phyloP scores from a whole-genome alignment of 805 yeast species.

The Scheffersomyces amazonensis region DNA sequence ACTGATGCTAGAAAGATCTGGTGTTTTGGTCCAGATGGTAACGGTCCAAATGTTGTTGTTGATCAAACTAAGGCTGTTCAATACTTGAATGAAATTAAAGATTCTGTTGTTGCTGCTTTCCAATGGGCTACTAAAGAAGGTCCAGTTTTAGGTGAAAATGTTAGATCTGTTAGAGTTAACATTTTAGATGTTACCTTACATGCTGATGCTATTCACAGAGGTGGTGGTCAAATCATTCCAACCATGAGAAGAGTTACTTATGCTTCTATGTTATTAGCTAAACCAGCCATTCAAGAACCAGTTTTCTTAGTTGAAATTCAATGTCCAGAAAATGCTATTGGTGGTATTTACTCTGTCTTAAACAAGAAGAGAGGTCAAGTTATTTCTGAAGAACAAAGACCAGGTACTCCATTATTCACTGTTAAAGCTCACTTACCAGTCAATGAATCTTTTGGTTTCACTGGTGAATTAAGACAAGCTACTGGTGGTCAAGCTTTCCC shows the following conservation, averaged over 20 bases:
- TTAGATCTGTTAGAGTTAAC: constrained; percentile 97
- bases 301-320: constrained; percentile 98
- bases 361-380: constrained; percentile 99
- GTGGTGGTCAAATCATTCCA: constrained; percentile 99
- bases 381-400: constrained; percentile 98
- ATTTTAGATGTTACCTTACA: constrained; percentile 98
- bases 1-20: constrained; percentile 99
- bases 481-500: constrained; percentile 99
- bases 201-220: constrained; percentile 99
- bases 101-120: constrained; percentile 99
- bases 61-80: constrained; percentile 99
- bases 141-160: constrained; percentile 94
- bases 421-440: constrained; percentile 99
- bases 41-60: constrained; percentile 97
- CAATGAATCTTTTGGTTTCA: constrained; percentile 99
- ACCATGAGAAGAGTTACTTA: constrained; percentile 99
- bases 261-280: constrained; percentile 97
- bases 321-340: constrained; percentile 99
- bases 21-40: constrained; percentile 99
- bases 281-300: constrained; percentile 99
- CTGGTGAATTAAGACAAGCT: constrained; percentile 98
- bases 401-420: constrained; percentile 99
- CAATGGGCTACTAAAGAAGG: constrained; percentile 99
- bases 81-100: constrained; percentile 98
- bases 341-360: constrained; percentile 99